Conservation (phyloP, 1,139 yeast genomes). For the Hansenula anomala region DNA sequence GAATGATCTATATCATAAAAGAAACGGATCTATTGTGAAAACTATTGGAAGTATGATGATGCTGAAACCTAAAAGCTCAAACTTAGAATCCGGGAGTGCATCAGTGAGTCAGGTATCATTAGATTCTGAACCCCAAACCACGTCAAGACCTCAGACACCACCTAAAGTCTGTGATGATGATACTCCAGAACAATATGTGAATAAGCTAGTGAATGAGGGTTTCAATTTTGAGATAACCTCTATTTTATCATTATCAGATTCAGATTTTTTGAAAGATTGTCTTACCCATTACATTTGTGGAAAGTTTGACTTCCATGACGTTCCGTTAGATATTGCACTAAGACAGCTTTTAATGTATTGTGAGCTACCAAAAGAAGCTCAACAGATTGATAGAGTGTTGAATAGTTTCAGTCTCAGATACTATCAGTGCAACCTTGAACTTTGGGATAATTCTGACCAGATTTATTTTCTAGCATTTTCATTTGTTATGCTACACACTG, state of each 20-base stretch:
- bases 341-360: constrained; percentile 51
- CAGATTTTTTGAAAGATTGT: constrained; percentile 31
- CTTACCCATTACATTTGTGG: constrained; percentile 32
- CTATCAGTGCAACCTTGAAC: constrained; percentile 21
- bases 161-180: constrained; percentile 31
- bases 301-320: constrained; percentile 41
- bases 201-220: constrained; percentile 25
- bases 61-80: constrained; percentile 20
- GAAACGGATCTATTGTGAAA: constrained; percentile 31
- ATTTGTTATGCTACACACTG: constrained; percentile 64
- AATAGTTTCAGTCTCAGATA: constrained; percentile 49
- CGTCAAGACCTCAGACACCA: constrained; percentile 15
- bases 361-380: constrained; percentile 62
- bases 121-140: constrained; percentile 4
- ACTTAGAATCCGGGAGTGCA: constrained; percentile 5
- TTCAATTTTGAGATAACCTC: constrained; percentile 34
- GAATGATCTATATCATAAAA: constrained; percentile 18
- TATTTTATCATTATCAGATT: constrained; percentile 32
- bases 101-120: constrained; percentile 7
- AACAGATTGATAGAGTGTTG: constrained; percentile 63
- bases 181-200: constrained; percentile 30
- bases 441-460: constrained; percentile 38
- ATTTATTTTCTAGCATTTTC: constrained; percentile 57
- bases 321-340: constrained; percentile 59
- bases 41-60: constrained; percentile 31